Base-by-base conservation (phyloP, 2,329 filamentous ascomycete genomes). In the Orbilia javanica region DNA sequence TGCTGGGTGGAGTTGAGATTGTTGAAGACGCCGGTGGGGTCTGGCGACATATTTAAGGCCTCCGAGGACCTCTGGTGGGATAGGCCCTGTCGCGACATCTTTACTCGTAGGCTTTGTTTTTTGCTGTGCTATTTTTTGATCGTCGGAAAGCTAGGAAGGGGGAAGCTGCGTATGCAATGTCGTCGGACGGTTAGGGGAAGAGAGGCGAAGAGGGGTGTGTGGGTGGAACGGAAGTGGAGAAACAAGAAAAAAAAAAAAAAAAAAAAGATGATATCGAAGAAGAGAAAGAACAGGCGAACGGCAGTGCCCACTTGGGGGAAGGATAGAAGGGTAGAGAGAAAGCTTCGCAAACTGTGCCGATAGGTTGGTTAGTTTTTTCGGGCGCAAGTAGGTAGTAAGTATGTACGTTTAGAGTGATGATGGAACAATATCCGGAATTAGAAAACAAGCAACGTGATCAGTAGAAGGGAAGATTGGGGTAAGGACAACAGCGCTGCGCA, bases 61-160 rank as follows among this genome's bases (percentile, higher is more conserved):
- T 78, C 74, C 22, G 69, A 72, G 53, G 74, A 78, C 62, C 74
- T 66, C 67, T 78, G 67, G 62, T 72, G 67, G 46, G 70, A 72
- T 57, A 78, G 74, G 53, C 74, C 62, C 67, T 78, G 74, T 78
- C 74, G 74, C 74, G 74, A 78, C 74, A 78, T 78, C 52, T 66
- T 78, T 46, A 20, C 20, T 22, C 7, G 42, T 4, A 39, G 36
- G n/a, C n/a, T n/a, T n/a, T n/a, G n/a, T n/a, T n/a, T n/a, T n/a
- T n/a, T n/a, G n/a, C n/a, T 22, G 52, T 44, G 29, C 67, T 78
- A 68, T 78, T 78, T 44, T 78, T 53, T 67, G 74, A 72, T 52
- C 65, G 64, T 76, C 73, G 73, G 57, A 27, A 60, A 42, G 36
- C 36, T 39, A 39, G 5, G 55, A 42, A 60, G 55, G 55, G 55